phyloP scores from a whole-genome alignment of 805 yeast genomes.

The Millerago galiae region DNA sequence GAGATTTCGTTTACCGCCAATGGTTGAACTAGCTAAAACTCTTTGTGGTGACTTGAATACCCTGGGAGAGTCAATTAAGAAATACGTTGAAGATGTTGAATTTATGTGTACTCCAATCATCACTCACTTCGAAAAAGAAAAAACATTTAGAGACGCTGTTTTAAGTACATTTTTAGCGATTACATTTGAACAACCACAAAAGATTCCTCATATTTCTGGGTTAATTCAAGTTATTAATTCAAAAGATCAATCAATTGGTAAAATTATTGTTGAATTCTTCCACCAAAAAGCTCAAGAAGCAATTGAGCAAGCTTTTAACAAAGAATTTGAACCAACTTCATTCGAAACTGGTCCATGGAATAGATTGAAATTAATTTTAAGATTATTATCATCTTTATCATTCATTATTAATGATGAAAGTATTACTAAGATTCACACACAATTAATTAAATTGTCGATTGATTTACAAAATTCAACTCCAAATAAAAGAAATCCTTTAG shows the following conservation, averaged over 20 bases:
- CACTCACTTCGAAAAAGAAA: constrained; percentile 58
- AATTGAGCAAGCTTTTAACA: constrained; percentile 32
- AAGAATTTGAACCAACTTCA: constrained; percentile 23
- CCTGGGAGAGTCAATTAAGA: constrained; percentile 46
- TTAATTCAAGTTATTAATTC: constrained; percentile 62
- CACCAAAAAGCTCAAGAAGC: constrained; percentile 57
- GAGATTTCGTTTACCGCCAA: constrained; percentile 34
- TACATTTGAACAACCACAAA: constrained; percentile 86
- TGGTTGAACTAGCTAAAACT: constrained; percentile 38
- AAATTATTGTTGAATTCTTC: constrained; percentile 60
- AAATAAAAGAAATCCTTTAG: constrained; percentile 45
- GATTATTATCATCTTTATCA: constrained; percentile 61
- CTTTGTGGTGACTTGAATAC: constrained; percentile 47
- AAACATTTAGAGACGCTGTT: constrained; percentile 50
- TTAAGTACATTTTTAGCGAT: constrained; percentile 62
- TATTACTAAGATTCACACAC: constrained; percentile 41
- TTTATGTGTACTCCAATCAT: constrained; percentile 62
- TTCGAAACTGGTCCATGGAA: constrained; percentile 57
- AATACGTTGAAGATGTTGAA: constrained; percentile 55
- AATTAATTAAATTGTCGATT: constrained; percentile 48
- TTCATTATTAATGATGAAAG: constrained; percentile 54
- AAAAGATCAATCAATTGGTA: constrained; percentile 58
- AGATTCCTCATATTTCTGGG: constrained; percentile 64
- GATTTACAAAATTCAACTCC: constrained; percentile 40
- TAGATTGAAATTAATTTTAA: constrained; percentile 59